Conservation (phyloP, 1,284 basidiomycete genomes). For the Rhodofomes roseus region DNA sequence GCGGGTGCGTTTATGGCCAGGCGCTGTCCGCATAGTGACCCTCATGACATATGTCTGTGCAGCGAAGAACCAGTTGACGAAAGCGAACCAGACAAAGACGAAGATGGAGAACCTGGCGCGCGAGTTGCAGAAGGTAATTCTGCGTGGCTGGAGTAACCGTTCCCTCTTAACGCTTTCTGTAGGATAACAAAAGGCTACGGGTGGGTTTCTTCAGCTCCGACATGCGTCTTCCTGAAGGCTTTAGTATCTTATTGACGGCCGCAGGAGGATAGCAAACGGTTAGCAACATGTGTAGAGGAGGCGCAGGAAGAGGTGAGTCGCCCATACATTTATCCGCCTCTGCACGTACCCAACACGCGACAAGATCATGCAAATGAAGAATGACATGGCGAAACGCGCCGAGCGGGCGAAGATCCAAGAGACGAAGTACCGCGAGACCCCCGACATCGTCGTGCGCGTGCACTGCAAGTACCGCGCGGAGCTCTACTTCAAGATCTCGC, state of each 20-base stretch:
- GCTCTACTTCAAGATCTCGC: constrained; percentile 84
- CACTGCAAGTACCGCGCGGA: constrained; percentile 82
- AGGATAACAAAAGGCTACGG: constrained; percentile 84
- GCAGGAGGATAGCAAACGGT: constrained; percentile 78
- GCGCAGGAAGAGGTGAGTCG: constrained; percentile 70
- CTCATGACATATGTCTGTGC: constrained; percentile 11
- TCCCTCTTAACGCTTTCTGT: constrained; percentile 16
- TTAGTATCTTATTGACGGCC: constrained; percentile 4
- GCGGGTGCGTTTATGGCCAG: constrained; percentile 49
- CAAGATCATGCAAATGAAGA: constrained; percentile 73
- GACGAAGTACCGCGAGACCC: constrained; percentile 71
- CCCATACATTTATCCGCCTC: constrained; percentile 3
- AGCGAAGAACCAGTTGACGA: constrained; percentile 81
- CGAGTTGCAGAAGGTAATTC: constrained; percentile 74
- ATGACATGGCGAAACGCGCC: constrained; percentile 68
- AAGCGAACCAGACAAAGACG: constrained; percentile 81
- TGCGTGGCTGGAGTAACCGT: constrained; percentile 7
- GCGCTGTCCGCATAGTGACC: constrained; percentile 1
- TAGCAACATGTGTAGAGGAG: constrained; percentile 74
- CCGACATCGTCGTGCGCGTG: constrained; percentile 81
- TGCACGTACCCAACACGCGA: constrained; percentile 4
- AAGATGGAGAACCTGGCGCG: constrained; percentile 84
- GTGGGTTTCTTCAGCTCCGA: constrained; percentile 38
- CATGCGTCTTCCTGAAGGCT: constrained; percentile 6
- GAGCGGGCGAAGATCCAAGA: constrained; percentile 74